Evolutionary conservation across 352 stramenopile genomes (phyloP).

Genomic region (Peronospora destructor): DNA sequence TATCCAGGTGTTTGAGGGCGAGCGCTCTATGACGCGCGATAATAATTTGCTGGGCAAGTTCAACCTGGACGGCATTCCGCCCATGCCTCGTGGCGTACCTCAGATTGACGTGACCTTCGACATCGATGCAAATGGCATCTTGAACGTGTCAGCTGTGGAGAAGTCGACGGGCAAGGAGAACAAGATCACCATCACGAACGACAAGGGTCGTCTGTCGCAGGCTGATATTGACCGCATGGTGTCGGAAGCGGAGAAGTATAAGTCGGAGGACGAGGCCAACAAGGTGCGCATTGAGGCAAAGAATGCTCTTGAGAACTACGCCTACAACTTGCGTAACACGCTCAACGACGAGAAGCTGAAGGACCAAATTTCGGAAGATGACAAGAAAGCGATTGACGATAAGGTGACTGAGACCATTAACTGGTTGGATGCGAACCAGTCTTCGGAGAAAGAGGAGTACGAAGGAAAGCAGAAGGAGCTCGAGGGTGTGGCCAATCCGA

Average conservation of each 20-base stretch:
- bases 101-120: conserved; percentile 89
- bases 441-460: conserved; percentile 73
- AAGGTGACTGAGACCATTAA: conserved; percentile 95
- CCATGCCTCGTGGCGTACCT: conserved; percentile 83
- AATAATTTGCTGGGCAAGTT: conserved; percentile 89
- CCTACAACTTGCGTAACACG: conserved; percentile 90
- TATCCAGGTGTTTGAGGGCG: conserved; percentile 89
- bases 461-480: conserved; percentile 88
- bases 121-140: conserved; percentile 87
- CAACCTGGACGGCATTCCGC: conserved; percentile 79
- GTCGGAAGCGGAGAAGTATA: conserved; percentile 94
- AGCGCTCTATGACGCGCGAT: conserved; percentile 91
- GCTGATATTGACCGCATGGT: conserved; percentile 99
- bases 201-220: conserved; percentile 95
- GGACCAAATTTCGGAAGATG: conserved; percentile 88
- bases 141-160: conserved; percentile 90
- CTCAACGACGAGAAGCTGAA: conserved; percentile 91
- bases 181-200: conserved; percentile 98
- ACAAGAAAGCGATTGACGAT: conserved; percentile 79
- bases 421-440: conserved; percentile 94
- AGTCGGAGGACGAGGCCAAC: conserved; percentile 94
- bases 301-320: conserved; percentile 94
- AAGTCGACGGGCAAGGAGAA: conserved; percentile 94
- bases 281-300: conserved; percentile 94
- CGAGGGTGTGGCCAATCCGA: conserved; percentile 76